A percentile compares a stretch with the other conserved stretches of the same genome.
phyloP scores from a whole-genome alignment of 2,329 filamentous ascomycete genomes.

The Pseudonectria buxi region DNA sequence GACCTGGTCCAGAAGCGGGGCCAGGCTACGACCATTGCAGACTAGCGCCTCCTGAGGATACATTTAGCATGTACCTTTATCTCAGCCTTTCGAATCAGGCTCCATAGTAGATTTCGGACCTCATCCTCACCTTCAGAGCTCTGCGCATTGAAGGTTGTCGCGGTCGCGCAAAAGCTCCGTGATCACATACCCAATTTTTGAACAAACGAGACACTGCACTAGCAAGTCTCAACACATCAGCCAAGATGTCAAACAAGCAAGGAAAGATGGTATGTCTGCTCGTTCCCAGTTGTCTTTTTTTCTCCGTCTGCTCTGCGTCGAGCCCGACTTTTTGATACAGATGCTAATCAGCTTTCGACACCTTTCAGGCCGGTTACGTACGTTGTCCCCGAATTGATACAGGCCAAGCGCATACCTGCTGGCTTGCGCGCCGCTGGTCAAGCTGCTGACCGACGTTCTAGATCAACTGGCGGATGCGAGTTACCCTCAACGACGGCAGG shows the following conservation, averaged over 20 bases:
- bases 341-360: conserved; percentile 51
- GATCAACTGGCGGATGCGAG: conserved; percentile 99
- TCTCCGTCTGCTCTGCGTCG: conserved; percentile 10
- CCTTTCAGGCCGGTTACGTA: conserved; percentile 63
- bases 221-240: conserved; percentile 21
- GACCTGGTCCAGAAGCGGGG: conserved; percentile 19
- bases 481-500: conserved; percentile 88
- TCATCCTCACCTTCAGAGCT: conserved; percentile 37
- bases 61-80: conserved; percentile 25
- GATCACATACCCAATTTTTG: conserved; percentile 37
- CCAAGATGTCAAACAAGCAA: conserved; percentile 64
- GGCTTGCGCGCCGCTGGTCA: not conserved
- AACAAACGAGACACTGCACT: conserved; percentile 25
- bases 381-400: conserved; percentile 32
- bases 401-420: conserved; percentile 5
- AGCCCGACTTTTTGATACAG: conserved; percentile 39
- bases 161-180: conserved; percentile 35
- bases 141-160: conserved; percentile 36
- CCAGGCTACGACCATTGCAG: not conserved
- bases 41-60: conserved; percentile 23
- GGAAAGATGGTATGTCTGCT: conserved; percentile 89
- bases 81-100: conserved; percentile 36
- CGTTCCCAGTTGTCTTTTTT: conserved; percentile 25
- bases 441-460: conserved; percentile 29
- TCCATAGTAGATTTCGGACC: conserved; percentile 37